Evolutionary conservation across 306 rosid species (phyloP).

Genomic region (Quercus aquifolioides): DNA sequence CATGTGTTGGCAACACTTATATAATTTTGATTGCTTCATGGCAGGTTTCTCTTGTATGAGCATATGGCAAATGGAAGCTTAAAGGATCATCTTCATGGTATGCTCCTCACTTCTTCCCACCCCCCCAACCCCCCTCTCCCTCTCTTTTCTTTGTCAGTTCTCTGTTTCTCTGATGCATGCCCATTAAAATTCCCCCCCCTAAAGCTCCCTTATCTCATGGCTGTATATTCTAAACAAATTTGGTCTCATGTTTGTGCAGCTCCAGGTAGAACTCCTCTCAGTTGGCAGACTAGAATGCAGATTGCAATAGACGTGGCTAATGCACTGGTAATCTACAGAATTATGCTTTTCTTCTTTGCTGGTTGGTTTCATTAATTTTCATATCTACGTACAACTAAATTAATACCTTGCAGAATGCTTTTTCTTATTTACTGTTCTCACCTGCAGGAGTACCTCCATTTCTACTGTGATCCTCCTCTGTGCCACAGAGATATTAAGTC

Average conservation of each 20-base stretch:
- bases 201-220: constrained; percentile 13
- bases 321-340: constrained; percentile 69
- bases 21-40: constrained; percentile 31
- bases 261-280: constrained; percentile 71
- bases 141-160: not conserved
- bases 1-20: constrained; percentile 16
- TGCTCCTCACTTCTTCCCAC: constrained; percentile 31
- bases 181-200: not conserved
- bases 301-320: constrained; percentile 92
- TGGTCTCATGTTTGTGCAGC: constrained; percentile 44
- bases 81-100: constrained; percentile 98
- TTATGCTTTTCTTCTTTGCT: constrained; percentile 7
- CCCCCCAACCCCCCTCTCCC: not conserved
- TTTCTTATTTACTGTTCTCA: constrained; percentile 19
- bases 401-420: not conserved
- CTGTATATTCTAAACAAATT: constrained; percentile 14
- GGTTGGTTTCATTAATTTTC: constrained; percentile 8
- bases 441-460: constrained; percentile 97
- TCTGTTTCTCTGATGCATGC: not conserved
- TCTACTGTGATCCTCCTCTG: constrained; percentile 93
- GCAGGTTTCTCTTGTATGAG: constrained; percentile 94
- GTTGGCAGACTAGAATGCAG: constrained; percentile 87
- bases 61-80: constrained; percentile 98
- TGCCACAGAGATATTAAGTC: constrained; percentile 97
- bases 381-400: not conserved